Evolutionary conservation across 1,139 yeast species (phyloP), one percentile per base, ranked within the genome.

Genomic region (Zygoascus meyerae): DNA sequence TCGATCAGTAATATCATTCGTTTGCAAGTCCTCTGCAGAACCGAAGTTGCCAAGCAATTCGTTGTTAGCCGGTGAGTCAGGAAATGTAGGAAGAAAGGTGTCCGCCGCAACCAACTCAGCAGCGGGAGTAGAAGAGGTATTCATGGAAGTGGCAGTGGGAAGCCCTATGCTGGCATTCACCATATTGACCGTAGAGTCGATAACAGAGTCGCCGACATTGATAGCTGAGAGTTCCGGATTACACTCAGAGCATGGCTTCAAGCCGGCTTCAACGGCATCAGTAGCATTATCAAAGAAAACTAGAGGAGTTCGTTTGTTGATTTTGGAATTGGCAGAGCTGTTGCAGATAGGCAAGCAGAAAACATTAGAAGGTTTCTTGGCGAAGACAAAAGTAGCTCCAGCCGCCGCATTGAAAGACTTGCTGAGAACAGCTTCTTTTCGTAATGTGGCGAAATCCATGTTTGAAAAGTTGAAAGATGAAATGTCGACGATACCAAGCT

Each of bases 261-360:
- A 79, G 2, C 82, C 84, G 30, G 7, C 55, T 52, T 3, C 69
- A 32, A 17, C 51, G 4, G 85, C 85, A n/a, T 72, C 74, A 1
- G 61, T 58, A 3, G 69, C 60, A 12, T 63, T 55, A 43, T 67
- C 68, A 21, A 73, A 70, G 55, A 78, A 76, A 50, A 15, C 75
- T 65, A 54, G 79, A 85, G 64, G 89, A 82, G 59, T 79, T 83
- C 2, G 89, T 87, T 49, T 86, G 77, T 57, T 87, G 83, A 49
- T 76, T 74, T 67, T 65, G 47, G 64, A 71, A 45, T 74, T 64
- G 52, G 69, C 63, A 31, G 77, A 74, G 15, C 75, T 65, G 53
- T 78, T 86, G 64, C 89, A 83, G 59, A 79, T 83, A 2, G 90
- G 89, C 48, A 86, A 76, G 57, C 89, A 83, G 48, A 76, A 74